phyloP scores from a whole-genome alignment of 2,329 filamentous ascomycete genomes.

The Alternaria sp. region DNA sequence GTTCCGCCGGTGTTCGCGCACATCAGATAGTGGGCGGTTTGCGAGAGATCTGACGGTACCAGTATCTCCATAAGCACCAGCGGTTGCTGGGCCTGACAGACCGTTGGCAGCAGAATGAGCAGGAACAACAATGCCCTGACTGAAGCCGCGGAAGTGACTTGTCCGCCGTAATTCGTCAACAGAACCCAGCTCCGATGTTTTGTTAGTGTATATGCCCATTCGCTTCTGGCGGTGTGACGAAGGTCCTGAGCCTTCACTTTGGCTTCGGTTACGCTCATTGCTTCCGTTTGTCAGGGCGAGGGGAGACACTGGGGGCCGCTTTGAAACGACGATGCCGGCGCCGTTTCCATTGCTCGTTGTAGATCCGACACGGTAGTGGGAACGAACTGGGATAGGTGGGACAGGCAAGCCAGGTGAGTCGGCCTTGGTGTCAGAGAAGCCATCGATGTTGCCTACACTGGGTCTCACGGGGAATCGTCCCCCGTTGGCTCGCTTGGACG shows the following conservation, averaged over 20 bases:
- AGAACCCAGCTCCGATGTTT: constrained; percentile 62
- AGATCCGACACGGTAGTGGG: constrained; percentile 79
- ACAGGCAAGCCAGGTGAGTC: constrained; percentile 52
- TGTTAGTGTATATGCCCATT: constrained; percentile 67
- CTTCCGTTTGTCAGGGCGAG: constrained; percentile 68
- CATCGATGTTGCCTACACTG: constrained; percentile 71
- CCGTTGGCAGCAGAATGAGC: constrained; percentile 35
- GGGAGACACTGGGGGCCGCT: constrained; percentile 78
- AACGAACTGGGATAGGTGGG: constrained; percentile 80
- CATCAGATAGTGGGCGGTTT: constrained; percentile 63
- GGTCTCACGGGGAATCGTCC: constrained; percentile 72
- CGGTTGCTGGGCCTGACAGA: constrained; percentile 44
- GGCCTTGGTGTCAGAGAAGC: constrained; percentile 55
- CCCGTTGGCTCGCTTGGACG: constrained; percentile 64
- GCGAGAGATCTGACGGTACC: constrained; percentile 46
- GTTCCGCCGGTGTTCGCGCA: constrained; percentile 64
- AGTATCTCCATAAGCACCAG: constrained; percentile 45
- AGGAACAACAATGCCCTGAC: constrained; percentile 61
- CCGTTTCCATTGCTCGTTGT: constrained; percentile 63
- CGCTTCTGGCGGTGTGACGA: constrained; percentile 63
- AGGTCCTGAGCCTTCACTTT: constrained; percentile 66
- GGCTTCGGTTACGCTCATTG: constrained; percentile 72
- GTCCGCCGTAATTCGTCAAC: constrained; percentile 62
- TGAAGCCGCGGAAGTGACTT: constrained; percentile 65
- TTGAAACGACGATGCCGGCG: constrained; percentile 54